Conservation (phyloP, 495 filamentous ascomycete species). For the Bacidia rubella region DNA sequence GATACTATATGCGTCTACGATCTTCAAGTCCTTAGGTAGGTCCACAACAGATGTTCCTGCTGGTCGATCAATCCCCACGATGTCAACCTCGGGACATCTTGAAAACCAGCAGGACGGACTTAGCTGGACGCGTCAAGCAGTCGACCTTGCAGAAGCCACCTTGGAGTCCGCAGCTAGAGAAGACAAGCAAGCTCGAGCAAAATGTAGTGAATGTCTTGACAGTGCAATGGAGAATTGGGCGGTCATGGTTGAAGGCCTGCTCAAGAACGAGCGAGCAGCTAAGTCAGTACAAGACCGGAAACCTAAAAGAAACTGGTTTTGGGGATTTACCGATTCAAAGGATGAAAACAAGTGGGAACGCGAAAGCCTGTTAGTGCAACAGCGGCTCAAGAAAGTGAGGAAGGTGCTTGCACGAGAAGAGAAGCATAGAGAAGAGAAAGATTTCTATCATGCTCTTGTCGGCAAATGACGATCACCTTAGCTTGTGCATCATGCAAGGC, state of each 20-base stretch:
- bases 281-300: conserved; percentile 25
- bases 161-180: conserved; percentile 19
- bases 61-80: conserved; percentile 8
- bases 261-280: conserved; percentile 37
- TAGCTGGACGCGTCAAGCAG: conserved; percentile 73
- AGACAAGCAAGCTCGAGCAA: conserved; percentile 31
- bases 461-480: neutral
- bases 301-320: conserved; percentile 34
- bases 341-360: conserved; percentile 14
- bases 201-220: conserved; percentile 58
- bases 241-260: conserved; percentile 50
- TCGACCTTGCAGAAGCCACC: conserved; percentile 47
- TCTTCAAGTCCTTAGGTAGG: conserved; percentile 6
- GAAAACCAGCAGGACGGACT: conserved; percentile 48
- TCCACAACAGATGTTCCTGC: neutral
- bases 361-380: conserved; percentile 11
- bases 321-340: conserved; percentile 21
- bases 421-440: neutral
- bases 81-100: conserved; percentile 6
- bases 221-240: conserved; percentile 64
- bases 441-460: neutral
- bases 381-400: conserved; percentile 10
- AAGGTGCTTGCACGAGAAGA: conserved; percentile 6
- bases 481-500: neutral
- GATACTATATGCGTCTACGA: conserved; percentile 62